Conservation (phyloP, 257 asterid genomes). For the Solanum chiquidenum region DNA sequence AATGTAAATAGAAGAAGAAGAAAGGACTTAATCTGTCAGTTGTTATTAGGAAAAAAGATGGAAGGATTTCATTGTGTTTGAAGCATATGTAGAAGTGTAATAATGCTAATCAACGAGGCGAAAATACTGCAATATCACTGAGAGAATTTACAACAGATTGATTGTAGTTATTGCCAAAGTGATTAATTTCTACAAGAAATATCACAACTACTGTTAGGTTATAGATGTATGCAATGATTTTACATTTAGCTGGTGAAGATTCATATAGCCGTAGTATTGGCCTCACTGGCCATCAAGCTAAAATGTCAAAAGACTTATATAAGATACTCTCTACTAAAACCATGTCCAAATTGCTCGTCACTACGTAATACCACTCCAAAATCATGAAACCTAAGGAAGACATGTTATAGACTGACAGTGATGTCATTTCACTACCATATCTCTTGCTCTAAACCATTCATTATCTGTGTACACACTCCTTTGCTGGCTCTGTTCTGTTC, state of each 20-base stretch:
- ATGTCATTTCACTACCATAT: background rate
- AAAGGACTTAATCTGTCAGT: background rate
- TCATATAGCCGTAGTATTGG: background rate
- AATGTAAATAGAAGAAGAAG: background rate
- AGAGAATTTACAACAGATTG: background rate
- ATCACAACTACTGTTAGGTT: background rate
- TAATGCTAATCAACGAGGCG: background rate
- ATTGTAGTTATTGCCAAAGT: background rate
- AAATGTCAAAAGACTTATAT: background rate
- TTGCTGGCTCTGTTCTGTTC: background rate
- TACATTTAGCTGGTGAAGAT: background rate
- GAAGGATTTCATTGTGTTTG: background rate
- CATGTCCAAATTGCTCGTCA: background rate
- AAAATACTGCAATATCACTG: background rate
- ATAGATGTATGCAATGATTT: background rate
- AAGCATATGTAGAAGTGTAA: background rate
- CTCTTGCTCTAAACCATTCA: background rate
- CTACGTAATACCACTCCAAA: background rate
- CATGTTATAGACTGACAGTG: background rate
- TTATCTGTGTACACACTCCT: background rate
- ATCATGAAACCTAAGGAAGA: background rate
- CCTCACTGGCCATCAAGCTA: background rate
- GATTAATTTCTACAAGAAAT: background rate
- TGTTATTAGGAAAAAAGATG: background rate
- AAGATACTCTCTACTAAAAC: background rate